A percentile compares a stretch with the other conserved stretches of the same genome.
Evolutionary conservation across 441 rosid genomes (phyloP).

Genomic region (Capsella rubella): DNA sequence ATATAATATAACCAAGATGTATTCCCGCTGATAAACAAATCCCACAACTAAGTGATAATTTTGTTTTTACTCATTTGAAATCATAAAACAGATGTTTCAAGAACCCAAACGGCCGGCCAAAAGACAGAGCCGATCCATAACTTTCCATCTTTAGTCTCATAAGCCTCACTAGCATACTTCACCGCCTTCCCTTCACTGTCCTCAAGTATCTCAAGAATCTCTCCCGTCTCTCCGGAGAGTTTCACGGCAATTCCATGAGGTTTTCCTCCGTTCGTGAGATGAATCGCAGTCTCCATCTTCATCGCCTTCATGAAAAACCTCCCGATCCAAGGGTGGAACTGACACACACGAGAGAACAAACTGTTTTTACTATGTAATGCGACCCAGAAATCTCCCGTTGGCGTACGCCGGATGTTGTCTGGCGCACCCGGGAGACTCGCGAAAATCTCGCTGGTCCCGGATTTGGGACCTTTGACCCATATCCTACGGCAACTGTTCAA

Average conservation of each 20-base stretch:
- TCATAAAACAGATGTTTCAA: not conserved
- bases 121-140: conserved; percentile 74
- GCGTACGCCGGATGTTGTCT: conserved; percentile 57
- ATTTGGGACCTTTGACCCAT: conserved; percentile 63
- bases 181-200: conserved; percentile 40
- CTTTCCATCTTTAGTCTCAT: conserved; percentile 56
- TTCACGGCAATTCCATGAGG: conserved; percentile 58
- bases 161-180: conserved; percentile 65
- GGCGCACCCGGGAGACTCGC: conserved; percentile 53
- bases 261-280: conserved; percentile 54
- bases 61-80: not conserved
- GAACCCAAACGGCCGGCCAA: conserved; percentile 62
- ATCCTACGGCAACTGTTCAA: conserved; percentile 45
- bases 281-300: conserved; percentile 53
- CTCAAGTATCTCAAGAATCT: conserved; percentile 54
- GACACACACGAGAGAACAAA: conserved; percentile 40
- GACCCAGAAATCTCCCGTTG: conserved; percentile 71
- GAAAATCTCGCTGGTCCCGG: conserved; percentile 47
- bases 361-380: conserved; percentile 60
- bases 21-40: conserved; percentile 1
- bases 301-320: conserved; percentile 60
- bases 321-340: conserved; percentile 53
- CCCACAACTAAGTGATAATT: not conserved
- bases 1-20: not conserved
- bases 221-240: conserved; percentile 59